phyloP scores from a whole-genome alignment of 768 basidiomycete species.

The Sutorius australiensis region DNA sequence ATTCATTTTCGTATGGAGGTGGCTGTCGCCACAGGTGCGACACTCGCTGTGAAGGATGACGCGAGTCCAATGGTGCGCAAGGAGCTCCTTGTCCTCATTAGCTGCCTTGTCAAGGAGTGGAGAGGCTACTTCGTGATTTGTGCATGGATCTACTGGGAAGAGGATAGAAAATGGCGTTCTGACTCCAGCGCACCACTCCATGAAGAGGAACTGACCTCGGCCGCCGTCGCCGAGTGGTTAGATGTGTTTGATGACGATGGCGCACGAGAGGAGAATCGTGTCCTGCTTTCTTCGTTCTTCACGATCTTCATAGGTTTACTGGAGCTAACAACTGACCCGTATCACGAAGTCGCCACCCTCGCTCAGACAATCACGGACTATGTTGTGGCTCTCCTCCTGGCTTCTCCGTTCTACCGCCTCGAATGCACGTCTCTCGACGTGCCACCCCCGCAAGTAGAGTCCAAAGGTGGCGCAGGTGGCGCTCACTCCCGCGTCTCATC shows the following conservation, averaged over 20 bases:
- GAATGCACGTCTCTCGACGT: conserved; percentile 60
- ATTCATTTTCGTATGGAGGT: conserved; percentile 87
- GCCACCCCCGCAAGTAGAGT: conserved; percentile 42
- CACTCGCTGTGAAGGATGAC: conserved; percentile 86
- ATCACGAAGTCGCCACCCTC: conserved; percentile 86
- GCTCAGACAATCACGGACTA: conserved; percentile 93
- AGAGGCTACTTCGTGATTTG: conserved; percentile 93
- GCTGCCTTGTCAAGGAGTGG: conserved; percentile 94
- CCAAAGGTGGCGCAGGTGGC: conserved; percentile 26
- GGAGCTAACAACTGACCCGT: conserved; percentile 90
- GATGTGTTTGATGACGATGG: conserved; percentile 63
- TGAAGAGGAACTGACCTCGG: conserved; percentile 70
- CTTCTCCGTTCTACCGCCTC: conserved; percentile 80
- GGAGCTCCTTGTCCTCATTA: conserved; percentile 87
- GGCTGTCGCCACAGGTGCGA: conserved; percentile 84
- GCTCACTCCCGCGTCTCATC: conserved; percentile 45
- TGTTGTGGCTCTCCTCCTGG: conserved; percentile 82
- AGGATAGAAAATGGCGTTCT: conserved; percentile 66
- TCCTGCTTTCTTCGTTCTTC: conserved; percentile 88
- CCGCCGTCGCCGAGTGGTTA: conserved; percentile 77
- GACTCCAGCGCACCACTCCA: conserved; percentile 33
- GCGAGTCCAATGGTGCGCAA: conserved; percentile 96
- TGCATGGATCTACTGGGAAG: conserved; percentile 96
- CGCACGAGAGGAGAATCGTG: conserved; percentile 71
- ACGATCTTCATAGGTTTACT: conserved; percentile 86